Evolutionary conservation across 2,329 filamentous ascomycete species (phyloP).

Genomic region (Fusarium sp.): DNA sequence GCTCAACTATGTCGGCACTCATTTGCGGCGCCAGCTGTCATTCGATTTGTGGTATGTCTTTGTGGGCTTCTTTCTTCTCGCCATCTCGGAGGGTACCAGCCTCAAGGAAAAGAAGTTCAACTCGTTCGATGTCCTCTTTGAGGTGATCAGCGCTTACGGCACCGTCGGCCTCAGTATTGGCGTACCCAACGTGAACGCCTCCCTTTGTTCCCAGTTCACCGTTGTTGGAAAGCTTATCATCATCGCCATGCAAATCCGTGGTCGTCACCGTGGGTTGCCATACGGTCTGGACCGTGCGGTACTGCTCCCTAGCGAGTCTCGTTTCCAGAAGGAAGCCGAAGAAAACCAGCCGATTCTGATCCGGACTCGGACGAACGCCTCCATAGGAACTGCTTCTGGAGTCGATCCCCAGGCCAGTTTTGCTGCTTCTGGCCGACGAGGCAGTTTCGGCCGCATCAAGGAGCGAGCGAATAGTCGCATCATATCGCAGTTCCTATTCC

Average conservation of each 20-base stretch:
- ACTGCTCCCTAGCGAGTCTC: constrained; percentile 67
- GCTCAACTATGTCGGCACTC: constrained; percentile 87
- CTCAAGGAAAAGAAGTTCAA: constrained; percentile 74
- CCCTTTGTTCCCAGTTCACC: constrained; percentile 85
- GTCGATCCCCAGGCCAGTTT: constrained; percentile 38
- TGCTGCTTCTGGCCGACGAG: constrained; percentile 46
- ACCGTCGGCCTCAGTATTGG: constrained; percentile 93
- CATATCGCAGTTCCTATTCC: constrained; percentile 60
- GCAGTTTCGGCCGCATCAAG: constrained; percentile 54
- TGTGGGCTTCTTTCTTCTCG: constrained; percentile 90
- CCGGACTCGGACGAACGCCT: constrained; percentile 52
- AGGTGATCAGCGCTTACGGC: constrained; percentile 91
- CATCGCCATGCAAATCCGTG: constrained; percentile 76
- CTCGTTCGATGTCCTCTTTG: constrained; percentile 80
- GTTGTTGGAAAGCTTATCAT: constrained; percentile 78
- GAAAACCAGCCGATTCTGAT: constrained; percentile 56
- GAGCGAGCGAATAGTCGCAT: constrained; percentile 56
- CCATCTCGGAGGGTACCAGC: constrained; percentile 83
- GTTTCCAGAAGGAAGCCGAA: constrained; percentile 65
- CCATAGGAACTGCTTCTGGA: constrained; percentile 47
- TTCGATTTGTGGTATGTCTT: constrained; percentile 99
- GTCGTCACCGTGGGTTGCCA: constrained; percentile 75
- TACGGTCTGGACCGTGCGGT: constrained; percentile 75
- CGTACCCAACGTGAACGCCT: constrained; percentile 79
- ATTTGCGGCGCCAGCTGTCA: constrained; percentile 91